phyloP scores from a whole-genome alignment of 2,329 filamentous ascomycete genomes.

The Monilinia polystroma region DNA sequence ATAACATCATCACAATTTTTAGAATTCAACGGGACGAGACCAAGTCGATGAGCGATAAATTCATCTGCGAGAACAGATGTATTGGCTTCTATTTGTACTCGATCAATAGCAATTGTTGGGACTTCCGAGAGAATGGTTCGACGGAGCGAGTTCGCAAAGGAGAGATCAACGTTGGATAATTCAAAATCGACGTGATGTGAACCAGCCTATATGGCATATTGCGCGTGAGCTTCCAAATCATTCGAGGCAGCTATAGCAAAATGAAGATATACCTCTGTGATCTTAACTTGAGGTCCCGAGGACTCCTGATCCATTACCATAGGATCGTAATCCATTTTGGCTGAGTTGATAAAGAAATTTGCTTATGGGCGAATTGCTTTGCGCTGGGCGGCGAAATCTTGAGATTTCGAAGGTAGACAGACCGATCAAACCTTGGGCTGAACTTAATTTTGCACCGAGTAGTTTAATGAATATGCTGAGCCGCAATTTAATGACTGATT shows the following conservation, averaged over 20 bases:
- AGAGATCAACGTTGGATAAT: slow-evolving; percentile 82
- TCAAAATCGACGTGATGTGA: slow-evolving; percentile 84
- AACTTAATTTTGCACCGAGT: slow-evolving; percentile 6
- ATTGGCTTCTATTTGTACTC: slow-evolving; percentile 90
- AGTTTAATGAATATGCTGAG: slow-evolving; percentile 17
- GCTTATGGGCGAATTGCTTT: slow-evolving; percentile 25
- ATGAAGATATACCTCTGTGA: slow-evolving; percentile 44
- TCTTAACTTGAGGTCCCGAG: slow-evolving; percentile 48
- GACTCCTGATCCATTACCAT: slow-evolving; percentile 46
- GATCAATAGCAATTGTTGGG: slow-evolving; percentile 89
- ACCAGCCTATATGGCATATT: slow-evolving; percentile 65
- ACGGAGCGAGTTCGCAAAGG: slow-evolving; percentile 89
- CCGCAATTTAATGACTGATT: not conserved
- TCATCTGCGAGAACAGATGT: slow-evolving; percentile 96
- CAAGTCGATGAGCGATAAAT: slow-evolving; percentile 89
- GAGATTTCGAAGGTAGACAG: slow-evolving; percentile 9
- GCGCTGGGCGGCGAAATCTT: slow-evolving; percentile 21
- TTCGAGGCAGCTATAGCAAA: not conserved
- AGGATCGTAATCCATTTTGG: slow-evolving; percentile 49
- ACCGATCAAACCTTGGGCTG: slow-evolving; percentile 6
- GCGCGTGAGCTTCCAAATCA: slow-evolving; percentile 31
- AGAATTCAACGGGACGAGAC: slow-evolving; percentile 82
- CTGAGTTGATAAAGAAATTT: slow-evolving; percentile 21
- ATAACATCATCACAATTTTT: slow-evolving; percentile 79
- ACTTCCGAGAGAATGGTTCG: slow-evolving; percentile 91